Percentiles rank a stretch among this genome's conserved stretches.
Conservation (phyloP, 257 asterid species). For the Ilex asprella region DNA sequence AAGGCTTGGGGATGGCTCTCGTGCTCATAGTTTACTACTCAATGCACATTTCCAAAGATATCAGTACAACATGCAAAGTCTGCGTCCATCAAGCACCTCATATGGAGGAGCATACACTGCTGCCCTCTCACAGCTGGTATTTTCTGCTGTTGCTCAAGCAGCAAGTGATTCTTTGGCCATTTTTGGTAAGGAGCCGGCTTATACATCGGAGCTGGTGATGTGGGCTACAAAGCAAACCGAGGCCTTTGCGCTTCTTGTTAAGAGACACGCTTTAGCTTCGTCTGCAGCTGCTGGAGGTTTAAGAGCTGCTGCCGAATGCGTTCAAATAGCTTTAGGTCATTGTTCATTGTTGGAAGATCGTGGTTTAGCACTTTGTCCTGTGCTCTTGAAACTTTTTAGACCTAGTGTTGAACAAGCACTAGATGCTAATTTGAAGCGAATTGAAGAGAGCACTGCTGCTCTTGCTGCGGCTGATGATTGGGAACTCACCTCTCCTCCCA, state of each 20-base stretch:
- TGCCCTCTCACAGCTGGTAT: constrained; percentile 90
- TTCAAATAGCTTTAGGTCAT: constrained; percentile 96
- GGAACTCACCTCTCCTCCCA: constrained; percentile 83
- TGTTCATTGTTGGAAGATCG: constrained; percentile 90
- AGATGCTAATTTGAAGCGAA: constrained; percentile 94
- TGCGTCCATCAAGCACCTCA: constrained; percentile 93
- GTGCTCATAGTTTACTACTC: constrained; percentile 88
- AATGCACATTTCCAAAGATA: constrained; percentile 91
- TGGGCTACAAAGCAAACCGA: constrained; percentile 98
- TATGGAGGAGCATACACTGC: constrained; percentile 99
- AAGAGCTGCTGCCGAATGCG: constrained; percentile 99
- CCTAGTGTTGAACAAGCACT: constrained; percentile 97
- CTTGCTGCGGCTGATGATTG: constrained; percentile 98
- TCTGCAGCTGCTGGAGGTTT: constrained; percentile 99
- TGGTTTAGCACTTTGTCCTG: constrained; percentile 94
- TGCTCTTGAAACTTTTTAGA: constrained; percentile 84
- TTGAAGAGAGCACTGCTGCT: constrained; percentile 96
- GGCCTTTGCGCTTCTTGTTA: constrained; percentile 78
- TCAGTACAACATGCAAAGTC: constrained; percentile 90
- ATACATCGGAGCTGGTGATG: constrained; percentile 93
- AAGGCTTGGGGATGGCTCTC: constrained; percentile 94
- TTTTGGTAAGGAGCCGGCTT: constrained; percentile 87
- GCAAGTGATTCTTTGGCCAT: constrained; percentile 78
- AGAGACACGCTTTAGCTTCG: constrained; percentile 93
- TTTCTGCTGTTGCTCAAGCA: constrained; percentile 96